Percentiles rank a stretch among this genome's conserved stretches.
Evolutionary conservation across 164 flowering plant genomes (phyloP).

Genomic region (Tinospora cordifolia): DNA sequence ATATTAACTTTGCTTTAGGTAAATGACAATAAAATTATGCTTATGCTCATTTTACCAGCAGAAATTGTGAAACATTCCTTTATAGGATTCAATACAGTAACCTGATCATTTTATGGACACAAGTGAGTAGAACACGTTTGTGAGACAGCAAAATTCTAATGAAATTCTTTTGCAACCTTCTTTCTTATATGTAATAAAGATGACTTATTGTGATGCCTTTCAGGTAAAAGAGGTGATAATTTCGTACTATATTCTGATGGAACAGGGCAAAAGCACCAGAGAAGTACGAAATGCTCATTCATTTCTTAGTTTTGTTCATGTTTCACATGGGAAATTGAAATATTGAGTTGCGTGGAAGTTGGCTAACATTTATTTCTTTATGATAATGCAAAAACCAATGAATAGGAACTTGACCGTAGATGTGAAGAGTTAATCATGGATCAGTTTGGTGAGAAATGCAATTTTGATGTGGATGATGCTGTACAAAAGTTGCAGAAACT

Average conservation of each 20-base stretch:
- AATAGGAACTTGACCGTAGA: conserved; percentile 52
- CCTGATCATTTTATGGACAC: not conserved
- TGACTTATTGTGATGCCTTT: conserved; percentile 4
- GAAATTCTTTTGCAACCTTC: not conserved
- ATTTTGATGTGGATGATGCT: conserved; percentile 93
- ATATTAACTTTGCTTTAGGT: too few relatives aligned
- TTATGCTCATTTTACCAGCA: not conserved
- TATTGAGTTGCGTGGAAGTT: not conserved
- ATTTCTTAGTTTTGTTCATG: conserved; percentile 1
- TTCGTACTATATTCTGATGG: conserved; percentile 65
- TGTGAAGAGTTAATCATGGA: conserved; percentile 67
- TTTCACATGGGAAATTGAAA: not conserved
- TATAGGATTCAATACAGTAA: not conserved
- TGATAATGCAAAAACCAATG: conserved; percentile 6
- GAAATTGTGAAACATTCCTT: not conserved
- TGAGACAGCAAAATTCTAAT: not conserved
- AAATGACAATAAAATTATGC: not conserved
- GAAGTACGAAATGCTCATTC: conserved; percentile 23
- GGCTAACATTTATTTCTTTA: not conserved
- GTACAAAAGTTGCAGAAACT: conserved; percentile 74
- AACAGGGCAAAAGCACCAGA: conserved; percentile 64
- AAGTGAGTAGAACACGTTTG: not conserved
- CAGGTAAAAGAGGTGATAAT: conserved; percentile 82
- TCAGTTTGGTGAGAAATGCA: conserved; percentile 55
- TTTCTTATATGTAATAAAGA: not conserved